Conservation (phyloP, 179 eudicot genomes). For the Beta corolliflora region DNA sequence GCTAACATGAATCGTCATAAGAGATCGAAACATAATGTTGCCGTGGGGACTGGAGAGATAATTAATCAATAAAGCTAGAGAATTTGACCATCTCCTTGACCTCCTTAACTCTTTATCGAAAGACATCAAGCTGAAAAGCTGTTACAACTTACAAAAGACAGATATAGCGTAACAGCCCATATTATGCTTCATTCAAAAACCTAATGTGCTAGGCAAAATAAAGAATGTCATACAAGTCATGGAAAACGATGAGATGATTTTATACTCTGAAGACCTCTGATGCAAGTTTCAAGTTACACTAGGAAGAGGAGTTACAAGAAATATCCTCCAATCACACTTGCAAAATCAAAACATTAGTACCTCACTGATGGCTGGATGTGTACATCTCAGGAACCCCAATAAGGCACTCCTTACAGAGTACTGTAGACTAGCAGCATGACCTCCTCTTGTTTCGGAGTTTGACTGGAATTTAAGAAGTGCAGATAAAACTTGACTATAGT, state of each 20-base stretch:
- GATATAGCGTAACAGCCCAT: no score
- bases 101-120: no score
- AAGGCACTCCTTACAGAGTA: slow-evolving; percentile 88
- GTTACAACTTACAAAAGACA: background rate
- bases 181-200: background rate
- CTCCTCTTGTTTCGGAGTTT: slow-evolving; percentile 58
- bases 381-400: slow-evolving; percentile 86
- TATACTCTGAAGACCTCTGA: background rate
- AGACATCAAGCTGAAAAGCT: no score
- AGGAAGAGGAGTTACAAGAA: background rate
- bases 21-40: no score
- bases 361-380: slow-evolving; percentile 70
- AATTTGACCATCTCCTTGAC: no score
- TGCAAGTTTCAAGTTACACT: background rate
- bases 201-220: background rate
- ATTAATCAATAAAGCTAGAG: no score
- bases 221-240: background rate
- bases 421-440: slow-evolving; percentile 78
- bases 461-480: slow-evolving; percentile 75
- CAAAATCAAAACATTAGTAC: slow-evolving; percentile 39
- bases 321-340: background rate
- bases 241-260: background rate
- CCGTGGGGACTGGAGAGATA: no score
- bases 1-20: no score
- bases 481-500: slow-evolving; percentile 54